Evolutionary conservation across 257 asterid species (phyloP).

Genomic region (Solanum bulbocastanum): DNA sequence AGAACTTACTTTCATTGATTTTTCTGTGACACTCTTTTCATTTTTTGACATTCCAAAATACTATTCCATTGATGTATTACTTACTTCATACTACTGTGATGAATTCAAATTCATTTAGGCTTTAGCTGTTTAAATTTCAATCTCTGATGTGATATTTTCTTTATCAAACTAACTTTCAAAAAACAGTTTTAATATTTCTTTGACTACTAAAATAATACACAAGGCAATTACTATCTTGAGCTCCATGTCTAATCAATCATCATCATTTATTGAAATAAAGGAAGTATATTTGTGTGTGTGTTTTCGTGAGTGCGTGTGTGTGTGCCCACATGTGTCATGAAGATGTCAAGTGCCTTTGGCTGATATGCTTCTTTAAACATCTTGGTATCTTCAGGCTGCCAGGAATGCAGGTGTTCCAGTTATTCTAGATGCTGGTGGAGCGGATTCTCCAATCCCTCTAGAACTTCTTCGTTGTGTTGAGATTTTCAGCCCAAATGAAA

Average conservation of each 20-base stretch:
- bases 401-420: slow-evolving; percentile 64
- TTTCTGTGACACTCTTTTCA: background rate
- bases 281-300: background rate
- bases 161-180: background rate
- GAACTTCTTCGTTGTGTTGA: slow-evolving; percentile 53
- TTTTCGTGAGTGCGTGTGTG: background rate
- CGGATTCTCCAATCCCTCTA: slow-evolving; percentile 66
- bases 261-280: background rate
- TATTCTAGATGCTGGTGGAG: slow-evolving; percentile 96
- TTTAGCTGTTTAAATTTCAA: background rate
- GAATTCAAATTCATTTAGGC: background rate
- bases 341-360: background rate
- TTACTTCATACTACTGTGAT: background rate
- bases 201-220: background rate
- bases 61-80: background rate
- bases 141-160: background rate
- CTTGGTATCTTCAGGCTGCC: slow-evolving; percentile 58
- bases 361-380: background rate
- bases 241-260: background rate
- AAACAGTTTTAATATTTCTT: background rate
- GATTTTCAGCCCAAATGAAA: slow-evolving; percentile 85
- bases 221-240: background rate
- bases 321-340: background rate
- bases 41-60: background rate
- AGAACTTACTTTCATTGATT: background rate